These are phyloP conservation scores for Colletotrichum cordylinicola DNA, from an alignment of 2,329 filamentous ascomycete species.

Conservation along the genomic window DNA sequence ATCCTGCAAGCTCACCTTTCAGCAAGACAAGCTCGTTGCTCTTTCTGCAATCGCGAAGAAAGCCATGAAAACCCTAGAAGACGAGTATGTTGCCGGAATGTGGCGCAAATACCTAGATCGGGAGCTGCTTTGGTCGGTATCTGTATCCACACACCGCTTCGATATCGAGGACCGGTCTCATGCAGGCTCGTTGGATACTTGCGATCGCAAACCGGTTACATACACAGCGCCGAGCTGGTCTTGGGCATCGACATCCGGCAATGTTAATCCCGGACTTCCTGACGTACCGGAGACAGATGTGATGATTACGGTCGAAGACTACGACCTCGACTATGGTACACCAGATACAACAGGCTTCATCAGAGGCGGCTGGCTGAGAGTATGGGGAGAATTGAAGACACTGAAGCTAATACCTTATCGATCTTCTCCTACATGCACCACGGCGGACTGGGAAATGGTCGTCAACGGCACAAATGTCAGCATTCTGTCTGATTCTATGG, in stretches of 20 bases:
- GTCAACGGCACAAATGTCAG: background rate
- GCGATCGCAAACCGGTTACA: background rate
- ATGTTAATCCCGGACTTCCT: background rate
- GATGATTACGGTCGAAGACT: background rate
- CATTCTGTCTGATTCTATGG: background rate
- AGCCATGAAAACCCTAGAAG: background rate
- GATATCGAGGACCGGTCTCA: background rate
- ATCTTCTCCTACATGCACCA: background rate
- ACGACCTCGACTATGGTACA: background rate
- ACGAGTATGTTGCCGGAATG: background rate
- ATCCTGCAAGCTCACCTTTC: background rate
- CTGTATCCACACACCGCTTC: background rate
- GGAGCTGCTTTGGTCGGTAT: background rate
- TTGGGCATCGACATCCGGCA: background rate
- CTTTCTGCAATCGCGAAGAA: background rate
- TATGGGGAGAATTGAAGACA: background rate
- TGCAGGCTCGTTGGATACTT: background rate
- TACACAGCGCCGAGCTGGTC: background rate
- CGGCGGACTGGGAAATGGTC: background rate
- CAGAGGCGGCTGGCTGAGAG: background rate
- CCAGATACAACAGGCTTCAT: background rate
- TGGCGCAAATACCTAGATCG: background rate
- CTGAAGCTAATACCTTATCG: background rate
- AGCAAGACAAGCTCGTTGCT: background rate
- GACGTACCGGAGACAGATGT: background rate